phyloP scores from a whole-genome alignment of 441 rosid species.

The Breynia disticha region DNA sequence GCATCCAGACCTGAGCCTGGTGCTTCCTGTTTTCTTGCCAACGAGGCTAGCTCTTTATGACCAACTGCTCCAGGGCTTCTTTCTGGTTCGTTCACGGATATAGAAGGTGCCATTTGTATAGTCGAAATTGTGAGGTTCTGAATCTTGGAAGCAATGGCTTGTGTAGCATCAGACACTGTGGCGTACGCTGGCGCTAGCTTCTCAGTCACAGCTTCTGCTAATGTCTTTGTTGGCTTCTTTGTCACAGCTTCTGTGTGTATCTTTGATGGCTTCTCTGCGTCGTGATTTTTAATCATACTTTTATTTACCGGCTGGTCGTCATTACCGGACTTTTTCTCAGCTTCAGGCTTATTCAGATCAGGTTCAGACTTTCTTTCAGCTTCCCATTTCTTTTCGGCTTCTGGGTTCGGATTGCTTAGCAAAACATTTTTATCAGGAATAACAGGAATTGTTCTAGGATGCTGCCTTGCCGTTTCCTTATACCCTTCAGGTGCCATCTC shows the following conservation, averaged over 20 bases:
- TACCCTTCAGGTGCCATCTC: conserved; percentile 64
- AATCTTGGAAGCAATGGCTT: conserved; percentile 37
- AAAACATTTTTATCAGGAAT: conserved; percentile 42
- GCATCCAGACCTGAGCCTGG: conserved; percentile 2
- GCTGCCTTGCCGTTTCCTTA: conserved; percentile 48
- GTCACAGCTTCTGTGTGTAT: neutral
- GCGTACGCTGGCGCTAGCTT: conserved; percentile 46
- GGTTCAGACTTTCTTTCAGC: conserved; percentile 2
- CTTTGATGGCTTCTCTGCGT: neutral
- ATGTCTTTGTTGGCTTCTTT: conserved; percentile 6
- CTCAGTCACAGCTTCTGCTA: conserved; percentile 21
- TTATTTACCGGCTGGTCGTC: conserved; percentile 28
- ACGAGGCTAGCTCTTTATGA: neutral
- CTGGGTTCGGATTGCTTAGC: conserved; percentile 19
- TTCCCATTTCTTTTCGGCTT: too few relatives aligned
- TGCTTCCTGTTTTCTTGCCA: neutral
- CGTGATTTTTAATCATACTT: conserved; percentile 22
- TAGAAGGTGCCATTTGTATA: conserved; percentile 10
- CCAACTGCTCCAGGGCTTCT: neutral
- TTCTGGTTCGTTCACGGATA: neutral
- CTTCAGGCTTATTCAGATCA: conserved; percentile 16
- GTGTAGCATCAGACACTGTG: conserved; percentile 35
- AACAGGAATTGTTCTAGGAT: conserved; percentile 46
- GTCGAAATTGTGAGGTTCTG: conserved; percentile 33
- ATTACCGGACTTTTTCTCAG: conserved; percentile 10